A percentile compares a stretch with the other conserved stretches of the same genome.
Evolutionary conservation across 2,329 filamentous ascomycete genomes (phyloP).

Genomic region (Verticillium nonalfalfae): DNA sequence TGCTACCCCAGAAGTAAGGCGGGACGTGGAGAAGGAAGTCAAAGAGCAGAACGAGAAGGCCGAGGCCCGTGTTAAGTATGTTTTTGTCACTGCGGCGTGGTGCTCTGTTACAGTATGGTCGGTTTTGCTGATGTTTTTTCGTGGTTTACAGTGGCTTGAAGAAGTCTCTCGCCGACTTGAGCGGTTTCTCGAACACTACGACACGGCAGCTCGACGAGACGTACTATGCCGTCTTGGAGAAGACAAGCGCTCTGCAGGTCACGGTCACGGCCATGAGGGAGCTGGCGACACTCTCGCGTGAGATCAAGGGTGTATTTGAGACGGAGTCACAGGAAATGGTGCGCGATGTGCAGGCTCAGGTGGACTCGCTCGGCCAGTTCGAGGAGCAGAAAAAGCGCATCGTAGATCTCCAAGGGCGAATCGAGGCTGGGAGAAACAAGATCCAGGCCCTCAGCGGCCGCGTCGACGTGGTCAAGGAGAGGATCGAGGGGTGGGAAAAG

Average conservation of each 20-base stretch:
- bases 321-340: conserved; percentile 52
- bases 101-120: neutral
- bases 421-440: conserved; percentile 52
- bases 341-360: conserved; percentile 52
- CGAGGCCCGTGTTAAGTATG: conserved; percentile 33
- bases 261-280: conserved; percentile 61
- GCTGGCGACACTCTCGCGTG: conserved; percentile 55
- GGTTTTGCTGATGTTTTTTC: neutral
- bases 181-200: conserved; percentile 53
- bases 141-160: conserved; percentile 36
- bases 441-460: conserved; percentile 55
- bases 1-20: neutral
- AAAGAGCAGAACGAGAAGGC: conserved; percentile 34
- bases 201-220: conserved; percentile 65
- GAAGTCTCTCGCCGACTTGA: conserved; percentile 47
- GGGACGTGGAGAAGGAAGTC: conserved; percentile 29
- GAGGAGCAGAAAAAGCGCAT: conserved; percentile 60
- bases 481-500: conserved; percentile 62
- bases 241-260: conserved; percentile 55
- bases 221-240: conserved; percentile 68
- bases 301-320: conserved; percentile 53
- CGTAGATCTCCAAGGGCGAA: conserved; percentile 51
- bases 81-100: conserved; percentile 1
- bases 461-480: conserved; percentile 56
- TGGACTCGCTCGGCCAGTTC: conserved; percentile 57